These are phyloP conservation scores for Botrytis porri DNA, from an alignment of 2,329 filamentous ascomycete genomes.

Conservation along the genomic window DNA sequence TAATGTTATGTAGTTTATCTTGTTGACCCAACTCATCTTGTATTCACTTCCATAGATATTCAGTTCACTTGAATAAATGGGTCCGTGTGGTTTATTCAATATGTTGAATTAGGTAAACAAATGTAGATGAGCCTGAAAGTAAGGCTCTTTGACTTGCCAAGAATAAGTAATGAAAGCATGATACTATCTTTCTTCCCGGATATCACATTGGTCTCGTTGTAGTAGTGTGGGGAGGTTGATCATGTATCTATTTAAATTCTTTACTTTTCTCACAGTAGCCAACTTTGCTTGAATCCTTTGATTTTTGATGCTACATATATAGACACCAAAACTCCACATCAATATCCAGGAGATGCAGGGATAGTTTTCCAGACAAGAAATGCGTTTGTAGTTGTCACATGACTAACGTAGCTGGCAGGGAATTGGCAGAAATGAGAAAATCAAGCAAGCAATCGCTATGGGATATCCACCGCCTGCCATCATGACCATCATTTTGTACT, in stretches of 20 bases:
- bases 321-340: fast-evolving
- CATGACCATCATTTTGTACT: neutral
- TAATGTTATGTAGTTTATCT: neutral
- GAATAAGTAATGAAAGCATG: neutral
- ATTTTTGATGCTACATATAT: fast-evolving
- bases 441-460: neutral
- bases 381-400: neutral
- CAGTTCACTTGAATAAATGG: too few species aligned
- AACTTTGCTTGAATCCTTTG: too few species aligned
- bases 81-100: neutral
- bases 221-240: neutral
- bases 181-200: neutral
- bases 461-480: too few species aligned
- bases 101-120: fast-evolving
- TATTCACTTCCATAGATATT: too few species aligned
- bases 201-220: neutral
- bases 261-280: neutral
- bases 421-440: neutral
- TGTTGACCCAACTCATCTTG: neutral
- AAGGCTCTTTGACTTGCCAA: fast-evolving
- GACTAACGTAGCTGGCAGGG: neutral
- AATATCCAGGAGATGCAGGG: neutral
- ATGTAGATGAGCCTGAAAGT: neutral
- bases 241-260: neutral
- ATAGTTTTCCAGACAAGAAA: neutral